Evolutionary conservation across 2,329 filamentous ascomycete genomes (phyloP).

Genomic region (Colletotrichum scovillei): DNA sequence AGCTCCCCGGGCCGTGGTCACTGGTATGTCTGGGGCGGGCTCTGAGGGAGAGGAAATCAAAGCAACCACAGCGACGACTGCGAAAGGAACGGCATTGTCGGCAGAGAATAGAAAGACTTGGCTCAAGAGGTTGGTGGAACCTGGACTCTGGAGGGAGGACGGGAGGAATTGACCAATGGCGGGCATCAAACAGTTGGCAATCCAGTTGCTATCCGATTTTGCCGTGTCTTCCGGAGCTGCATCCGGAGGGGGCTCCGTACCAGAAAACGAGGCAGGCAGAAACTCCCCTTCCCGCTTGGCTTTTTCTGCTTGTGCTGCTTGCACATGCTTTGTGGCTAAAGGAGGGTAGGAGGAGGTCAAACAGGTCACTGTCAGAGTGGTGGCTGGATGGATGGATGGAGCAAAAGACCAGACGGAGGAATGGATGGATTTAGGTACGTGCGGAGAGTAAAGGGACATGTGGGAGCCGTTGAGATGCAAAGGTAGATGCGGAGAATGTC

Average conservation of each 20-base stretch:
- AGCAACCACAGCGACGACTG: too few species aligned
- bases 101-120: too few species aligned
- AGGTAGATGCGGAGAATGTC: not conserved
- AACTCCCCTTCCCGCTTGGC: not conserved
- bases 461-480: not conserved
- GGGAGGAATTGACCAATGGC: conserved; percentile 7
- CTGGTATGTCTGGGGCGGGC: too few species aligned
- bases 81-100: too few species aligned
- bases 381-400: not conserved
- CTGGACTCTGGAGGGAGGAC: too few species aligned
- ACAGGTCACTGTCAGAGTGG: not conserved
- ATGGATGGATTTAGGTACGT: not conserved
- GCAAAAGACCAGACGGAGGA: not conserved
- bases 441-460: not conserved
- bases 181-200: not conserved
- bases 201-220: not conserved
- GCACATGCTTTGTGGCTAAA: not conserved
- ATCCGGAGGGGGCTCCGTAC: conserved; percentile 12
- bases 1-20: not conserved
- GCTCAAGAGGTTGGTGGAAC: too few species aligned
- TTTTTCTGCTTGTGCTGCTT: not conserved
- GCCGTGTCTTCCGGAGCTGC: conserved; percentile 20
- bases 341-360: not conserved
- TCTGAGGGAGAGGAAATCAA: too few species aligned
- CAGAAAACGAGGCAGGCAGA: not conserved